Conservation (phyloP, 2,329 filamentous ascomycete genomes). For the Alternaria brassicae region DNA sequence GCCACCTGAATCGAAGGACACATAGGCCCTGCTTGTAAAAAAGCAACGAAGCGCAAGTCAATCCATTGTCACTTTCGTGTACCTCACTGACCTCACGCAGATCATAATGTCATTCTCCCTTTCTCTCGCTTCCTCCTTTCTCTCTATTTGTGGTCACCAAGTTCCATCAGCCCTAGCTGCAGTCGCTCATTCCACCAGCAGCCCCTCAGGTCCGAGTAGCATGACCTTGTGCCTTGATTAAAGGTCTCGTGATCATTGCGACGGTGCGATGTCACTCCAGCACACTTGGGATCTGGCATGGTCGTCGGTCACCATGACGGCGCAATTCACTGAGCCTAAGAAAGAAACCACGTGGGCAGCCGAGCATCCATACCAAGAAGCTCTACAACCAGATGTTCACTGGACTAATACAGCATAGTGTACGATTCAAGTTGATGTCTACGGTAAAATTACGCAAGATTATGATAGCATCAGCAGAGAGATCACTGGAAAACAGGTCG, state of each 20-base stretch:
- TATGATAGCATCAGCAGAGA: no score
- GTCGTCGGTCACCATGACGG: slow-evolving; percentile 6
- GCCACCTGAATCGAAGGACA: neutral
- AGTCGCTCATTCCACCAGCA: slow-evolving; percentile 11
- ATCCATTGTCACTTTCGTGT: neutral
- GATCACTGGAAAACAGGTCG: no score
- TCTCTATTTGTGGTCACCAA: slow-evolving; percentile 2
- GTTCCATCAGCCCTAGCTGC: slow-evolving; percentile 21
- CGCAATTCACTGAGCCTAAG: slow-evolving; percentile 5
- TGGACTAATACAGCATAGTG: no score
- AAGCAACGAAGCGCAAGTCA: slow-evolving; percentile 4
- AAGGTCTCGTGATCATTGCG: slow-evolving; percentile 15
- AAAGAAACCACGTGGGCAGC: no score
- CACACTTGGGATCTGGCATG: slow-evolving; percentile 10
- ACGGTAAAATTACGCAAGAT: no score
- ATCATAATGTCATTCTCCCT: slow-evolving; percentile 3
- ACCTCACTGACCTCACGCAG: slow-evolving; percentile 1
- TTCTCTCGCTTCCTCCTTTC: slow-evolving; percentile 6
- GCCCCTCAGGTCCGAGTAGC: slow-evolving; percentile 16
- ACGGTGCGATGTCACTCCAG: slow-evolving; percentile 21
- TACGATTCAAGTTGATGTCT: no score
- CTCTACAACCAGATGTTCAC: no score
- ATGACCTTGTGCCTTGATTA: slow-evolving; percentile 18
- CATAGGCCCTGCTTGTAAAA: neutral
- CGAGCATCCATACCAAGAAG: no score